These are phyloP conservation scores for Aspergillus eucalypticola DNA, from an alignment of 2,329 filamentous ascomycete genomes.

Conservation along the genomic window DNA sequence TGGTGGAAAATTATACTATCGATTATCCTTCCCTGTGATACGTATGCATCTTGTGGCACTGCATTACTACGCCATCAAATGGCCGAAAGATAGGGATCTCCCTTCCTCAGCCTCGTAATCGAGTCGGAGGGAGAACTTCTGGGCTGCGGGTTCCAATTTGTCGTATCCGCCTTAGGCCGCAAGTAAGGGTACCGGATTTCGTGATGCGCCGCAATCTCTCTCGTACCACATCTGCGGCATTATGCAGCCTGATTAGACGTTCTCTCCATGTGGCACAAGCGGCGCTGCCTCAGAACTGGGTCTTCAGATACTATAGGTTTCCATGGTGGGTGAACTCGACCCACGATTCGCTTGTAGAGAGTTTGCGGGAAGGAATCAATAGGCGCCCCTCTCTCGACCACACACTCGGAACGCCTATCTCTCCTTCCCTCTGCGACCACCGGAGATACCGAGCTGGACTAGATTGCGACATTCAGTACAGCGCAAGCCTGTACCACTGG, in stretches of 20 bases:
- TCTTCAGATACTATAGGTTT: background rate
- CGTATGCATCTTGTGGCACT: background rate
- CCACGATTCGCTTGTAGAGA: constrained; percentile 2
- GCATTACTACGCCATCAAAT: background rate
- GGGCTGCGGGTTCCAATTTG: background rate
- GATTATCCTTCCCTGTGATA: background rate
- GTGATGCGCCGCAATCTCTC: background rate
- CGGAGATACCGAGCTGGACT: background rate
- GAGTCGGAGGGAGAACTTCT: background rate
- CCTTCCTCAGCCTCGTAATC: background rate
- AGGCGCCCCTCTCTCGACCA: background rate
- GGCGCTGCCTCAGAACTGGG: background rate
- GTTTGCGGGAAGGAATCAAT: background rate
- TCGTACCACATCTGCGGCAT: background rate
- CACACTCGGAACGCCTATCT: constrained; percentile 1
- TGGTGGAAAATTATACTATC: background rate
- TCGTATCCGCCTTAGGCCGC: background rate
- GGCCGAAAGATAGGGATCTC: background rate
- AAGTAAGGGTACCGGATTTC: background rate
- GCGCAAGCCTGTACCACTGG: background rate
- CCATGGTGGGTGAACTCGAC: background rate
- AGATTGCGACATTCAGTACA: background rate
- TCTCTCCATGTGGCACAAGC: background rate
- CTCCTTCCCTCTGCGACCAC: background rate
- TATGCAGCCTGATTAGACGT: background rate